Percentiles rank a stretch among this genome's conserved stretches.
Evolutionary conservation across 2,329 filamentous ascomycete genomes (phyloP).

Genomic region (Coleophoma cylindrospora): DNA sequence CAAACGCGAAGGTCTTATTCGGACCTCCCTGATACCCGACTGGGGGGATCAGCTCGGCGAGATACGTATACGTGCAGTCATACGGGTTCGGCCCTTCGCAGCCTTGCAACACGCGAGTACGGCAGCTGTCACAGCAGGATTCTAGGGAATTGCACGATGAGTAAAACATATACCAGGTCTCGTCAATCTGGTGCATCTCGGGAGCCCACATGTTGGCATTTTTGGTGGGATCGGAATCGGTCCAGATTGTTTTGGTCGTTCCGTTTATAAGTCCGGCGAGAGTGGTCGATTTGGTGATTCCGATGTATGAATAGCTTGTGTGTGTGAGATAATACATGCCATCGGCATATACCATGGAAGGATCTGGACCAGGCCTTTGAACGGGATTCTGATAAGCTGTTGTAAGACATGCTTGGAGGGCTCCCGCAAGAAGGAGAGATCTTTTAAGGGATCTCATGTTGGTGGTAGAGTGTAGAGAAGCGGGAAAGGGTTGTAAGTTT

Average conservation of each 20-base stretch:
- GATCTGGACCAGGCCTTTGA: neutral
- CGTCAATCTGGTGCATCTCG: slow-evolving; percentile 14
- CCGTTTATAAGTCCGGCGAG: neutral
- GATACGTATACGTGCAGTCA: neutral
- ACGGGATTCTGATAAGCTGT: slow-evolving; percentile 1
- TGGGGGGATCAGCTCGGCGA: neutral
- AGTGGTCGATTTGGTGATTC: neutral
- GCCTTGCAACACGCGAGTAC: neutral
- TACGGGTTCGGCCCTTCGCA: neutral
- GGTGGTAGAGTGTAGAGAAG: neutral
- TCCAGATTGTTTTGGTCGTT: slow-evolving; percentile 1
- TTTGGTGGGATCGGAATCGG: neutral
- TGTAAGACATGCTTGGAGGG: neutral
- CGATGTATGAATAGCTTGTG: neutral
- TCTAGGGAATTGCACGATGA: slow-evolving; percentile 7
- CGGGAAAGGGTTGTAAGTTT: neutral
- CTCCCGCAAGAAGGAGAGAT: neutral
- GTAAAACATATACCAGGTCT: slow-evolving; percentile 15
- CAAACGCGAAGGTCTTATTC: neutral
- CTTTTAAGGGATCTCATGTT: neutral
- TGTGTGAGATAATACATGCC: slow-evolving; percentile 1
- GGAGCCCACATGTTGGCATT: slow-evolving; percentile 11
- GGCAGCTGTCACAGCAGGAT: slow-evolving; percentile 8
- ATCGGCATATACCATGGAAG: slow-evolving; percentile 1
- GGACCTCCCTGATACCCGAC: neutral